Conservation (phyloP, 176 grass and related monocot genomes). For the Musa acuminata region DNA sequence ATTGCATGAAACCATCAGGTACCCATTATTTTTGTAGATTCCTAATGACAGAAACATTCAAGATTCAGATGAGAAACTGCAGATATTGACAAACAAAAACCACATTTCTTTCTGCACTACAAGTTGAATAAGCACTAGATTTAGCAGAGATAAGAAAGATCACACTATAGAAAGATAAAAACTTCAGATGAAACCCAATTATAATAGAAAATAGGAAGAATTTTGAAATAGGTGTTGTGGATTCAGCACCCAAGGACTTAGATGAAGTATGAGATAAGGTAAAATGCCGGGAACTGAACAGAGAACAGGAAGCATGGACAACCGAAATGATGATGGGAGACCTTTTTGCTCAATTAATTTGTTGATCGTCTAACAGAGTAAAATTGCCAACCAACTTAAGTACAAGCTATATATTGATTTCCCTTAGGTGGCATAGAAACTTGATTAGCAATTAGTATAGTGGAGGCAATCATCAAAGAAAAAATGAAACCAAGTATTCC, state of each 20-base stretch:
- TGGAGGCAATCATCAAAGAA: not conserved
- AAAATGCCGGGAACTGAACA: no score
- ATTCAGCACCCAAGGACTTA: no score
- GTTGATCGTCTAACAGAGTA: no score
- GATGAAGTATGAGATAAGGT: no score
- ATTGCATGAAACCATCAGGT: slow-evolving; percentile 93
- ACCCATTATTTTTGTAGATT: slow-evolving; percentile 94
- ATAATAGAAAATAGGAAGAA: no score
- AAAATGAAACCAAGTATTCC: not conserved
- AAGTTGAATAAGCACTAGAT: not conserved
- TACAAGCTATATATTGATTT: not conserved
- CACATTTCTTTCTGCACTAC: not conserved
- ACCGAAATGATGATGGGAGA: no score
- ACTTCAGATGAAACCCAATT: no score
- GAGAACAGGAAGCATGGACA: no score
- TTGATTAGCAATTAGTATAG: not conserved
- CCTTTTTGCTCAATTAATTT: no score
- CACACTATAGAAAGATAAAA: no score
- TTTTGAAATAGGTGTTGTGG: no score
- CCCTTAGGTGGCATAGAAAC: not conserved
- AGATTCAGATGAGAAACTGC: not conserved
- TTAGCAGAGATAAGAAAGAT: not conserved
- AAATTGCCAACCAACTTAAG: no score
- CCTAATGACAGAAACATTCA: slow-evolving; percentile 35
- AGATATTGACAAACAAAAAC: not conserved